Conservation (phyloP, 805 yeast species). For the Candida tammaniensis region DNA sequence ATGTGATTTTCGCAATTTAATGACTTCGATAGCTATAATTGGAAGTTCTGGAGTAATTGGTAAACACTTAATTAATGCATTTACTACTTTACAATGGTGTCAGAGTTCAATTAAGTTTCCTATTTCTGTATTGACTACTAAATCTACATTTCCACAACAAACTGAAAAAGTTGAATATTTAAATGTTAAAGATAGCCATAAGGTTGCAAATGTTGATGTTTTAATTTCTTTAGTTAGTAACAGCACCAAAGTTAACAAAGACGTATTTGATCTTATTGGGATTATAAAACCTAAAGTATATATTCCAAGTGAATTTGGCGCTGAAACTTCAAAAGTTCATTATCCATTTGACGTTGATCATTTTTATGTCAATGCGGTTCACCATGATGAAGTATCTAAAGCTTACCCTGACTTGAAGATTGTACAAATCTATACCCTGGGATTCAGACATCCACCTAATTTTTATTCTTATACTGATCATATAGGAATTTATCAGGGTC, state of each 20-base stretch:
- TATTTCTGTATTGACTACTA: conserved; percentile 49
- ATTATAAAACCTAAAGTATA: conserved; percentile 47
- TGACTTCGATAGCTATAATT: conserved; percentile 44
- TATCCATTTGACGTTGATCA: conserved; percentile 25
- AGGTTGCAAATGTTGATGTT: conserved; percentile 44
- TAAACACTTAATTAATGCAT: conserved; percentile 43
- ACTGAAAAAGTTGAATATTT: conserved; percentile 38
- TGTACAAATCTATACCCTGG: conserved; percentile 39
- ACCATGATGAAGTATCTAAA: too few species aligned
- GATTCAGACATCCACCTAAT: conserved; percentile 24
- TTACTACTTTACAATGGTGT: conserved; percentile 43
- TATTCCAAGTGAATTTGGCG: conserved; percentile 63
- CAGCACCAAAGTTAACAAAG: conserved; percentile 25
- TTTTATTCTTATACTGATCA: conserved; percentile 32
- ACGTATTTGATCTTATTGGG: conserved; percentile 38
- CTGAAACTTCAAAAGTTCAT: conserved; percentile 34
- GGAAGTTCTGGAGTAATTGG: conserved; percentile 57
- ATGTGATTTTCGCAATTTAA: too few species aligned
- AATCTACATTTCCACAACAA: conserved; percentile 22
- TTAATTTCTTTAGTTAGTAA: conserved; percentile 43
- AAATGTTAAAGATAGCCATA: conserved; percentile 20
- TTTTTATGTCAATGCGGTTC: conserved; percentile 31
- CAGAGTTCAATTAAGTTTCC: conserved; percentile 43
- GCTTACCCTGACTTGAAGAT: too few species aligned
- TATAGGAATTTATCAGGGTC: conserved; percentile 38